Conservation (phyloP, 1,139 yeast species). For the Kodamaea sp. region DNA sequence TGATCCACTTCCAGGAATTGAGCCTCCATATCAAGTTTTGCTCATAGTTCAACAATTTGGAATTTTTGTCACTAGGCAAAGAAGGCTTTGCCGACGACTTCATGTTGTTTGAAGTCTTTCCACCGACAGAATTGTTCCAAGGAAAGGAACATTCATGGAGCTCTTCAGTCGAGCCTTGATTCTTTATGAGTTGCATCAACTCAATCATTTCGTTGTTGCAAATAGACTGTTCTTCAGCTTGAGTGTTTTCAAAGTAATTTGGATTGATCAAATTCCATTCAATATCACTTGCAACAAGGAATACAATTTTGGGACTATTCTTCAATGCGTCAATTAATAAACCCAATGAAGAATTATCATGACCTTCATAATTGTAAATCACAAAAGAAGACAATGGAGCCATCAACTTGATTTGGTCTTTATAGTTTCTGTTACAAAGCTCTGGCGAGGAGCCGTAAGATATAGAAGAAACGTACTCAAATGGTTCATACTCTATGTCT, state of each 20-base stretch:
- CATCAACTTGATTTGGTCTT: constrained; percentile 32
- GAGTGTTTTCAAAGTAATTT: constrained; percentile 5
- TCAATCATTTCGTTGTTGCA: constrained; percentile 7
- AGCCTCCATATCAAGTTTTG: constrained; percentile 40
- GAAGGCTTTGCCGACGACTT: background rate
- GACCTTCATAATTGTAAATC: constrained; percentile 29
- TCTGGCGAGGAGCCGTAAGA: constrained; percentile 11
- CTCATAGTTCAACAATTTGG: constrained; percentile 34
- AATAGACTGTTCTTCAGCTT: constrained; percentile 5
- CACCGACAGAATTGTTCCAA: constrained; percentile 8
- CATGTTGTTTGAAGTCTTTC: background rate
- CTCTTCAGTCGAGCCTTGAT: background rate
- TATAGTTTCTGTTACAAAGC: constrained; percentile 35
- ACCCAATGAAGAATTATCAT: constrained; percentile 16
- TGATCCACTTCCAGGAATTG: constrained; percentile 33
- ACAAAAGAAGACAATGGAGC: constrained; percentile 37
- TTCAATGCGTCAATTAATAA: constrained; percentile 14
- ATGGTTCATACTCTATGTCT: constrained; percentile 14
- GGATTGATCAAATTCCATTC: constrained; percentile 10
- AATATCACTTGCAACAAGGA: constrained; percentile 11
- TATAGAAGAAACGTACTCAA: constrained; percentile 12
- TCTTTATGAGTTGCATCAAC: constrained; percentile 1
- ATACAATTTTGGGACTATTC: constrained; percentile 8
- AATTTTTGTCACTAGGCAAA: constrained; percentile 7
- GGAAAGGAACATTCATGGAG: too few relatives aligned